phyloP scores from a whole-genome alignment of 331 rosid species.

The Cydonia oblonga region DNA sequence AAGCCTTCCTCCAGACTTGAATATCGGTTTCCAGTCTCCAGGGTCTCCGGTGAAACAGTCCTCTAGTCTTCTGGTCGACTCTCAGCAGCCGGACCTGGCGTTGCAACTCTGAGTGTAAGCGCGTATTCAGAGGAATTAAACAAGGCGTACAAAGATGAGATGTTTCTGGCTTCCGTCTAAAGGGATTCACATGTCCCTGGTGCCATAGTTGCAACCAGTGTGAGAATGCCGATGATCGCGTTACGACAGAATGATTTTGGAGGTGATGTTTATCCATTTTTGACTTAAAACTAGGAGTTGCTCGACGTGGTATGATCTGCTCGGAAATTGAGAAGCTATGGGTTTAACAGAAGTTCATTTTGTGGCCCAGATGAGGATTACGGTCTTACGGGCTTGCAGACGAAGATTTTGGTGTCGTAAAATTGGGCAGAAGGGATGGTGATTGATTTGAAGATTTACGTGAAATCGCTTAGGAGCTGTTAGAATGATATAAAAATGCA shows the following conservation, averaged over 20 bases:
- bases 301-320: not conserved
- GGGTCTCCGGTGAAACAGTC: conserved; percentile 77
- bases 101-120: conserved; percentile 48
- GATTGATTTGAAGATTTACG: not conserved
- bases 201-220: not conserved
- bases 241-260: not conserved
- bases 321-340: not conserved
- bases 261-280: not conserved
- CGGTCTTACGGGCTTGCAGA: conserved; percentile 9
- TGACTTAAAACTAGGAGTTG: not conserved
- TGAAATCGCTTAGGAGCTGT: conserved; percentile 13
- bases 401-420: not conserved
- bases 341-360: not conserved
- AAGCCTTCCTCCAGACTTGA: conserved; percentile 76
- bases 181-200: not conserved
- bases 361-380: not conserved
- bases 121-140: not conserved
- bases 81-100: conserved; percentile 95
- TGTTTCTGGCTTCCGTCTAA: not conserved
- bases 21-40: conserved; percentile 78
- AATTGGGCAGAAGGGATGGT: conserved; percentile 5
- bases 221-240: not conserved
- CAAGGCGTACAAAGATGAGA: not conserved
- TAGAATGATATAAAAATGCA: no score
- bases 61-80: conserved; percentile 62